phyloP scores from a whole-genome alignment of 2,329 filamentous ascomycete species.

The Talaromyces sp. region DNA sequence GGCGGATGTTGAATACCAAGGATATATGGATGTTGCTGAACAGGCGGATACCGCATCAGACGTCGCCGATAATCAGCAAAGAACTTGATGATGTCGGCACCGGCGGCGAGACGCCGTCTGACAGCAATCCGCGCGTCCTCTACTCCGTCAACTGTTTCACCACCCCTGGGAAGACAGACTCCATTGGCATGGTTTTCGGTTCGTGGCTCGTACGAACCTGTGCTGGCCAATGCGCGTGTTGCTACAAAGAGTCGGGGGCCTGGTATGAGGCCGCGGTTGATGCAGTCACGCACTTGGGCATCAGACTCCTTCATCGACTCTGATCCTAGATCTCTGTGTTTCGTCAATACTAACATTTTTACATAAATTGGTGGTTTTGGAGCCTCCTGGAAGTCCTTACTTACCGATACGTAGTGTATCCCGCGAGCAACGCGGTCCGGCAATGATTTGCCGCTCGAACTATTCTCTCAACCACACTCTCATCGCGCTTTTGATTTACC shows the following conservation, averaged over 20 bases:
- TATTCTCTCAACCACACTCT: slow-evolving; percentile 54
- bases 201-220: not conserved
- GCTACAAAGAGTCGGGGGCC: slow-evolving; percentile 55
- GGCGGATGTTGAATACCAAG: slow-evolving; percentile 34
- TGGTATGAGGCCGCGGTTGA: slow-evolving; percentile 51
- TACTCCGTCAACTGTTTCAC: not conserved
- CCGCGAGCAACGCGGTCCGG: slow-evolving; percentile 50
- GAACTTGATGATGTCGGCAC: slow-evolving; percentile 8
- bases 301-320: slow-evolving; percentile 50
- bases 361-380: too few species aligned
- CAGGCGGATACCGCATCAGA: slow-evolving; percentile 3
- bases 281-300: slow-evolving; percentile 48
- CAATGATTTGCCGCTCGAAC: slow-evolving; percentile 53
- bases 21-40: slow-evolving; percentile 16
- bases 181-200: not conserved
- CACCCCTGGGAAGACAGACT: not conserved
- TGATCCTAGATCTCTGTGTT: slow-evolving; percentile 47
- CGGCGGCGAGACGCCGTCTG: not conserved
- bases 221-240: slow-evolving; percentile 33
- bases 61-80: slow-evolving; percentile 7
- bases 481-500: slow-evolving; percentile 48
- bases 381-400: too few species aligned
- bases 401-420: slow-evolving; percentile 52
- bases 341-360: too few species aligned
- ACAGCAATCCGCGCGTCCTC: not conserved